phyloP scores from a whole-genome alignment of 2,329 filamentous ascomycete genomes.

The Sporothrix protearum region DNA sequence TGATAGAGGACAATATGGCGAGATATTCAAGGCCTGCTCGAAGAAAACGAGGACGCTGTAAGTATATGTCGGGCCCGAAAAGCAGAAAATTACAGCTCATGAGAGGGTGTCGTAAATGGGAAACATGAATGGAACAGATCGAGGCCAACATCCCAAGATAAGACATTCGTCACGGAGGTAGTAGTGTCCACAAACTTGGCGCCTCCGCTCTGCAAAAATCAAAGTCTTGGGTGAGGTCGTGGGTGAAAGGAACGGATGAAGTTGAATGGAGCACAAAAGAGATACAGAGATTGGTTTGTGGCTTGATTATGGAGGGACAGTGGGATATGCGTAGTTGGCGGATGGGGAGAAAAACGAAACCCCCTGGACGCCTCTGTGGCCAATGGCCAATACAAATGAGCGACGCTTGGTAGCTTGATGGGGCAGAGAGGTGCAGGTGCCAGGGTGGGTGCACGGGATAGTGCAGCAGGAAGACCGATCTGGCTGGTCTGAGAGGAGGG shows the following conservation, averaged over 20 bases:
- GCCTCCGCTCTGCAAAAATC: neutral
- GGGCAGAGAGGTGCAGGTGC: neutral
- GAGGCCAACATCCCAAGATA: neutral
- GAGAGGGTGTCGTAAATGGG: neutral
- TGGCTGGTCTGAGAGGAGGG: neutral
- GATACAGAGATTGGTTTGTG: slow-evolving; percentile 4
- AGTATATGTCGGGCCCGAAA: neutral
- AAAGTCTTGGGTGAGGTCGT: neutral
- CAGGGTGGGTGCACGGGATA: neutral
- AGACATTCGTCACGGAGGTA: neutral
- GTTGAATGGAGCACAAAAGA: neutral
- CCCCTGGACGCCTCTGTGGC: neutral
- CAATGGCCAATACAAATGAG: neutral
- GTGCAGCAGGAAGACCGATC: slow-evolving; percentile 3
- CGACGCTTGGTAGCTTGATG: slow-evolving; percentile 1
- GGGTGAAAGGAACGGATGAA: neutral
- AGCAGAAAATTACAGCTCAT: neutral
- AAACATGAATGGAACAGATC: neutral
- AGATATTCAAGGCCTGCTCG: neutral
- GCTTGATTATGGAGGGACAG: neutral
- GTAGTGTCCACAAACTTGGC: neutral
- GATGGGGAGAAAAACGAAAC: neutral
- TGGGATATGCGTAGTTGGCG: slow-evolving; percentile 4
- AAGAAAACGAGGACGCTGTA: neutral
- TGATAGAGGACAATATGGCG: neutral